Conservation (phyloP, 169 alveolate genomes). For the Eimeria acervulina region DNA sequence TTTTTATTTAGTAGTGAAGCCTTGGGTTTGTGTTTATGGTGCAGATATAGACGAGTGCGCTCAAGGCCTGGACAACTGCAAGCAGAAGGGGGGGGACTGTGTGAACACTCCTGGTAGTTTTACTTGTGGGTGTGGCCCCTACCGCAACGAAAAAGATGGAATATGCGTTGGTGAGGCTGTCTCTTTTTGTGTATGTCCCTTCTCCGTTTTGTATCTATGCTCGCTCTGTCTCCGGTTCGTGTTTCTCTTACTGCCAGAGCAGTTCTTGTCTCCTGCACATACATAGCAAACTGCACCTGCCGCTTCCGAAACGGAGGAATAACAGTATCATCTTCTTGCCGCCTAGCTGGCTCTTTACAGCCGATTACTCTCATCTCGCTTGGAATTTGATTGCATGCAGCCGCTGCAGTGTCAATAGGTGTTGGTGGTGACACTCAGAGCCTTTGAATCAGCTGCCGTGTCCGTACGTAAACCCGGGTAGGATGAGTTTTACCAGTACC, state of each 20-base stretch:
- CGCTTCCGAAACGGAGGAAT: background rate
- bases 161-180: constrained; percentile 36
- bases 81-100: constrained; percentile 57
- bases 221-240: background rate
- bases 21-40: background rate
- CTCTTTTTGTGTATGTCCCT: background rate
- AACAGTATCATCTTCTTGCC: background rate
- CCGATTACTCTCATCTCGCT: background rate
- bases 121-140: constrained; percentile 62
- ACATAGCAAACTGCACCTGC: background rate
- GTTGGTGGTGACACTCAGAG: background rate
- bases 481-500: background rate
- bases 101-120: constrained; percentile 72
- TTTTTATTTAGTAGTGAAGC: too few species aligned
- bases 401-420: background rate
- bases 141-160: constrained; percentile 50
- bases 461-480: background rate
- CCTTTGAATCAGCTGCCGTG: background rate
- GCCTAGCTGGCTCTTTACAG: background rate
- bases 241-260: background rate
- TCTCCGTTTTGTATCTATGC: background rate
- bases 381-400: background rate
- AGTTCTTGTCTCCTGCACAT: background rate
- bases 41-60: constrained; percentile 72
- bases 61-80: constrained; percentile 54